Percentiles rank a stretch among this genome's conserved stretches.
phyloP scores from a whole-genome alignment of 148 eudicot genomes.

The Polygonum aviculare region DNA sequence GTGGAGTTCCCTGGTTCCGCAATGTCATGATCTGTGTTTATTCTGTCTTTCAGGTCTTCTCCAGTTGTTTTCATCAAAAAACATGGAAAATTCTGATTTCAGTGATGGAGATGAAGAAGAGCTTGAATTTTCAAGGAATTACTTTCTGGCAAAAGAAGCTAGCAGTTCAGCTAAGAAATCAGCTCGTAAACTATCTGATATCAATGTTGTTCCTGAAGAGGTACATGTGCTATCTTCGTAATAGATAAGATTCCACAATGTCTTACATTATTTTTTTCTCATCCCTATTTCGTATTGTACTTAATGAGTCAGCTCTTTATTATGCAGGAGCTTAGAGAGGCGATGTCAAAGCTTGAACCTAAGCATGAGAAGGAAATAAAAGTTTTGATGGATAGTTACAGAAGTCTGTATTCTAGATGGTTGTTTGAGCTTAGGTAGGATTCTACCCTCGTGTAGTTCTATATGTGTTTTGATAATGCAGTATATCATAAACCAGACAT shows the following conservation, averaged over 20 bases:
- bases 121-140: slow-evolving; percentile 74
- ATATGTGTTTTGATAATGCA: not conserved
- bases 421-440: slow-evolving; percentile 34
- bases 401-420: slow-evolving; percentile 56
- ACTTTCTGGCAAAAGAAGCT: slow-evolving; percentile 75
- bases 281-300: not conserved
- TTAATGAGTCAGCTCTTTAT: not conserved
- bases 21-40: not conserved
- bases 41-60: not conserved
- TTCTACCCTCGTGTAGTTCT: not conserved
- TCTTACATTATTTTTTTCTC: not conserved
- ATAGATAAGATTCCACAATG: not conserved
- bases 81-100: slow-evolving; percentile 33
- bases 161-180: slow-evolving; percentile 61
- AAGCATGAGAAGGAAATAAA: slow-evolving; percentile 75
- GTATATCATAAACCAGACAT: not conserved
- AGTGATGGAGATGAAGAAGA: slow-evolving; percentile 68
- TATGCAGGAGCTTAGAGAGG: slow-evolving; percentile 70
- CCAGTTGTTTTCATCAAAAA: not conserved
- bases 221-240: slow-evolving; percentile 18
- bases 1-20: not conserved
- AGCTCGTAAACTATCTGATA: slow-evolving; percentile 57
- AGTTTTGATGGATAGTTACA: slow-evolving; percentile 46
- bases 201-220: slow-evolving; percentile 75
- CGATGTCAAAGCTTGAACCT: slow-evolving; percentile 47